Evolutionary conservation across 164 flowering plant species (phyloP), one percentile per base, ranked within the genome.

Genomic region (Nymphaea colorata): DNA sequence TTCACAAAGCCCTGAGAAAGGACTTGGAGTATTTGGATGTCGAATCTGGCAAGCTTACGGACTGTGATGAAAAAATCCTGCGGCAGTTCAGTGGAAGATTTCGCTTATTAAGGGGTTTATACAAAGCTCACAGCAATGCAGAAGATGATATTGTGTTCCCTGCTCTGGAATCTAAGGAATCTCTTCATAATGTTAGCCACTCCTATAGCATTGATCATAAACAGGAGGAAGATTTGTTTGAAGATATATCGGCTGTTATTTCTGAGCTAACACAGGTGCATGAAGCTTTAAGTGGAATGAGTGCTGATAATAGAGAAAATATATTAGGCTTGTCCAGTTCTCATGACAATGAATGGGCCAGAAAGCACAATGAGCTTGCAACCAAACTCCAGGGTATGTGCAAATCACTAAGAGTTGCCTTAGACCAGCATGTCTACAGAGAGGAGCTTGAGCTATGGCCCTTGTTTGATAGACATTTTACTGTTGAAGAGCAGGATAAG

Each of bases 391-490:
- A 93, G 74, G 90, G 96, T 70, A 91, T 91, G 97, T 93, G 97
- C 79, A 91, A 88, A 77, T 91, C 98, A 65, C 76, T 93, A 18
- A 86, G 86, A 79, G 97, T 91, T 47, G 86, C 91, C 45, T 71
- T 93, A 44, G 96, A 91, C 75, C 93, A 89, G 18, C 97, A 93
- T 82, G 84, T 89, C 70, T 78, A 77, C 60, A 76, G 96, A 62
- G 98, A 93, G 79, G 98, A 93, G 78, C 87, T 81, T 75, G 98
- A 91, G 75, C 77, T 93, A 44, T 93, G 97, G 98, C 98, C 98
- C n/a, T 77, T 93, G 73, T 93, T 93, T 83, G 91, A 83, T 66
- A 78, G 76, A 42, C 87, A 93, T 78, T 89, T 93, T 78, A 82
- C 97, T 47, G 87, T 89, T 70, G 98, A 91, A 74, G 98, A 93